phyloP scores from a whole-genome alignment of 441 rosid genomes.

The Isatis lusitanica region DNA sequence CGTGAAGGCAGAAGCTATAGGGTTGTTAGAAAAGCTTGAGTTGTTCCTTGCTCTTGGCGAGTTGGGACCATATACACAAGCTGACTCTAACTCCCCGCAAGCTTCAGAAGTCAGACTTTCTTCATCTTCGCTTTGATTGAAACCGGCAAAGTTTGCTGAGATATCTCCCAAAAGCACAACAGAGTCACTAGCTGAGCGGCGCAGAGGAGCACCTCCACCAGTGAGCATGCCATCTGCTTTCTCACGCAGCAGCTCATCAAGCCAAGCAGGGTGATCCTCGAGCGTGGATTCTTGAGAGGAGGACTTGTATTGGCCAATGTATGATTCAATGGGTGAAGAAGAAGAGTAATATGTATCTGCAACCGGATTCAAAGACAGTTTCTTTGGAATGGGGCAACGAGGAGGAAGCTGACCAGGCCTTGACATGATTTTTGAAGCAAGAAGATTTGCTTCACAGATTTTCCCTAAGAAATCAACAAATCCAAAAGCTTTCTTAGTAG shows the following conservation, averaged over 20 bases:
- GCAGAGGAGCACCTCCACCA: slow-evolving; percentile 43
- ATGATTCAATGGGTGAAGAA: slow-evolving; percentile 34
- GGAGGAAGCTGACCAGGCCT: slow-evolving; percentile 74
- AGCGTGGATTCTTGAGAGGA: slow-evolving; percentile 49
- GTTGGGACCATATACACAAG: slow-evolving; percentile 73
- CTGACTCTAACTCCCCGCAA: slow-evolving; percentile 52
- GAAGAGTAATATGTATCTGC: slow-evolving; percentile 42
- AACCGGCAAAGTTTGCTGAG: slow-evolving; percentile 41
- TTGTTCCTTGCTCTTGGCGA: slow-evolving; percentile 63
- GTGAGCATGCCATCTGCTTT: slow-evolving; percentile 41
- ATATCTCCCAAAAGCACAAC: slow-evolving; percentile 54
- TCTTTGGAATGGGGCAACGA: slow-evolving; percentile 66
- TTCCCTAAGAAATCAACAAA: slow-evolving; percentile 22
- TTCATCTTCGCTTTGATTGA: slow-evolving; percentile 39
- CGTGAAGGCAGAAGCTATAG: slow-evolving; percentile 64
- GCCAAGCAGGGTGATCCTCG: slow-evolving; percentile 67
- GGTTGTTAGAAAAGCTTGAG: slow-evolving; percentile 48
- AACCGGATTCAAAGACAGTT: slow-evolving; percentile 34
- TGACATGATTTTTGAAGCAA: slow-evolving; percentile 48
- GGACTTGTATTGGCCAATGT: slow-evolving; percentile 46
- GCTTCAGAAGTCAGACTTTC: slow-evolving; percentile 39
- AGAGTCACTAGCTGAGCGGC: slow-evolving; percentile 72
- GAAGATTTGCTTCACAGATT: slow-evolving; percentile 24
- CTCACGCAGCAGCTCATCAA: slow-evolving; percentile 56
- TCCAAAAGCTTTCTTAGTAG: slow-evolving; percentile 8